These are phyloP conservation scores for Pythium pectinolyticum DNA, from an alignment of 352 stramenopile species.

Conservation along the genomic window DNA sequence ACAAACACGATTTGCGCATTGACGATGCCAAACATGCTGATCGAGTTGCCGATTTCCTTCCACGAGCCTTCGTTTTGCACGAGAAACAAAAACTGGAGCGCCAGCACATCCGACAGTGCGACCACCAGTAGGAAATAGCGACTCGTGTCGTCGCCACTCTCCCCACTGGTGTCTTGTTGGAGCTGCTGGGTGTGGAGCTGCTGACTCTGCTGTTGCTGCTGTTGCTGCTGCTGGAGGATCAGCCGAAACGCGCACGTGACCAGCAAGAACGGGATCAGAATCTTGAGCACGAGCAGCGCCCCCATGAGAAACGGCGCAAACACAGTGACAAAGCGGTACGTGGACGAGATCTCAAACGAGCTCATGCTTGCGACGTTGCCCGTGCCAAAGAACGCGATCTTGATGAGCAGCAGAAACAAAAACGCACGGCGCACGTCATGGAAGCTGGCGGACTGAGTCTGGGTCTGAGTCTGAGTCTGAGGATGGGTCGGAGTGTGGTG, in stretches of 20 bases:
- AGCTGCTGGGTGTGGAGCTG: neutral
- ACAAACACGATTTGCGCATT: slow-evolving; percentile 84
- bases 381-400: slow-evolving; percentile 86
- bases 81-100: slow-evolving; percentile 82
- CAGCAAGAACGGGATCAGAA: slow-evolving; percentile 77
- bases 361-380: slow-evolving; percentile 88
- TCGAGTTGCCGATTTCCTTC: slow-evolving; percentile 88
- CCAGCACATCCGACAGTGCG: slow-evolving; percentile 75
- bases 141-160: slow-evolving; percentile 24
- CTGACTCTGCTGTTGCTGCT: too few relatives aligned
- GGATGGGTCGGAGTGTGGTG: neutral
- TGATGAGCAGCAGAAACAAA: slow-evolving; percentile 76
- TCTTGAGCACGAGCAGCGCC: slow-evolving; percentile 72
- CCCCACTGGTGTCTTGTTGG: slow-evolving; percentile 30
- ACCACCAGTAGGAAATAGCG: slow-evolving; percentile 78
- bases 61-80: slow-evolving; percentile 85
- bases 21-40: slow-evolving; percentile 85
- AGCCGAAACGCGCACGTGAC: slow-evolving; percentile 70
- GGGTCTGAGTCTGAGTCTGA: too few relatives aligned
- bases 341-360: slow-evolving; percentile 85
- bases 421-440: slow-evolving; percentile 70
- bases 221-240: slow-evolving; percentile 37
- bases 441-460: too few relatives aligned
- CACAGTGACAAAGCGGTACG: slow-evolving; percentile 81
- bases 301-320: slow-evolving; percentile 86